Evolutionary conservation across 352 stramenopile genomes (phyloP).

Genomic region (Pythium coloratum): DNA sequence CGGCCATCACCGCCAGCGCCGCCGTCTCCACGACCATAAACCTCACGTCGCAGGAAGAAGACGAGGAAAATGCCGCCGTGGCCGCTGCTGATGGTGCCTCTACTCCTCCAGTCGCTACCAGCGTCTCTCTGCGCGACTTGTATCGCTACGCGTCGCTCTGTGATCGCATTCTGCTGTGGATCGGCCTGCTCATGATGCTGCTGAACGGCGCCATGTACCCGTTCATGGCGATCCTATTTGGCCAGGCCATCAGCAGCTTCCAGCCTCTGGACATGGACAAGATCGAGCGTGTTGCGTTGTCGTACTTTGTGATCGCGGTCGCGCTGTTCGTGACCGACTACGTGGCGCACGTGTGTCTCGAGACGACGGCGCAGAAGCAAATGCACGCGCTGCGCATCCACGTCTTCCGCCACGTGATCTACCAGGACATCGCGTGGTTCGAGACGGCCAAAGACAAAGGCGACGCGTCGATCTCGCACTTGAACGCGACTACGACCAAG

Average conservation of each 20-base stretch:
- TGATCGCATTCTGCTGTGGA: slow-evolving; percentile 22
- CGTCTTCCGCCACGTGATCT: slow-evolving; percentile 27
- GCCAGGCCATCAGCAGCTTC: slow-evolving; percentile 28
- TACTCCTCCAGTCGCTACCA: background rate
- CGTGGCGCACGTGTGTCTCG: slow-evolving; percentile 25
- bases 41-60: background rate
- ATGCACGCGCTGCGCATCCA: slow-evolving; percentile 29
- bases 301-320: slow-evolving; percentile 25
- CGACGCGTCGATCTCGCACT: slow-evolving; percentile 8
- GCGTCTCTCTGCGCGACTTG: slow-evolving; percentile 21
- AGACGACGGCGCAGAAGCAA: slow-evolving; percentile 27
- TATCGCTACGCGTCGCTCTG: slow-evolving; percentile 27
- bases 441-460: background rate
- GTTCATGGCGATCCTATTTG: slow-evolving; percentile 39
- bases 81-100: background rate
- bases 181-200: slow-evolving; percentile 22
- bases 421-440: slow-evolving; percentile 29
- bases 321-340: slow-evolving; percentile 30
- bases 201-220: slow-evolving; percentile 33
- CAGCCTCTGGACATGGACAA: slow-evolving; percentile 20
- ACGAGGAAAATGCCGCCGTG: background rate
- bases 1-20: slow-evolving; percentile 11
- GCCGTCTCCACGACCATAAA: slow-evolving; percentile 9
- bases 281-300: slow-evolving; percentile 17
- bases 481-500: slow-evolving; percentile 32